These are phyloP conservation scores for Sherardia arvensis DNA, from an alignment of 257 asterid species.

Conservation along the genomic window DNA sequence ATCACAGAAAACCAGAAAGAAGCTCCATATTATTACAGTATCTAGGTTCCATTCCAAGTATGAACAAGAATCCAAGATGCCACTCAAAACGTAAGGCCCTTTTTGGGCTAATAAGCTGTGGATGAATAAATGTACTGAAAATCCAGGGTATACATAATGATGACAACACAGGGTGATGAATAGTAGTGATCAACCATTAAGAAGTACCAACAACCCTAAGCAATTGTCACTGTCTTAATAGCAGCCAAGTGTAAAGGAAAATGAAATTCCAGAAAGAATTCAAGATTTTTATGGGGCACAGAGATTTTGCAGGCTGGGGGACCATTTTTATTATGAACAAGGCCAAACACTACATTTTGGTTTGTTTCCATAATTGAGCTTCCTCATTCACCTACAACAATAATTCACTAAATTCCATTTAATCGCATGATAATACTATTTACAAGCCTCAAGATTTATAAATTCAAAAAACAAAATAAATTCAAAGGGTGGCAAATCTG, in stretches of 20 bases:
- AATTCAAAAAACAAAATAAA: too few relatives aligned
- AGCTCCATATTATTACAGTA: not conserved
- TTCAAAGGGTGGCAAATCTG: not conserved
- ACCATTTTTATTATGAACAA: constrained; percentile 26
- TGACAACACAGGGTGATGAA: constrained; percentile 17
- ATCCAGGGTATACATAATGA: constrained; percentile 14
- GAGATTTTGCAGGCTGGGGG: constrained; percentile 49
- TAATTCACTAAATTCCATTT: constrained; percentile 6
- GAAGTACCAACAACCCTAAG: constrained; percentile 61
- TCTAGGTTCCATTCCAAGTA: not conserved
- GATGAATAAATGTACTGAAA: constrained; percentile 10
- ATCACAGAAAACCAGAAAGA: not conserved
- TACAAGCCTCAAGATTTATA: not conserved
- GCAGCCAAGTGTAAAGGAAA: constrained; percentile 27
- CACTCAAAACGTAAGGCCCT: not conserved
- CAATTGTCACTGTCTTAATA: constrained; percentile 52
- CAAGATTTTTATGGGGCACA: constrained; percentile 30
- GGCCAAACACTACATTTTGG: constrained; percentile 26
- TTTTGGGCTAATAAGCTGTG: constrained; percentile 5
- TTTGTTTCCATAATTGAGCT: constrained; percentile 13
- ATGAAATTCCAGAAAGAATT: constrained; percentile 37
- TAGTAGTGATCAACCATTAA: constrained; percentile 46
- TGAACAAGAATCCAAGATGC: not conserved
- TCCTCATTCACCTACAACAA: constrained; percentile 8
- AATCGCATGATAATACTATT: constrained; percentile 5